Evolutionary conservation across 75 land plant species (phyloP), one percentile per base, ranked within the genome.

Genomic region (Isoetes taiwanensis): DNA sequence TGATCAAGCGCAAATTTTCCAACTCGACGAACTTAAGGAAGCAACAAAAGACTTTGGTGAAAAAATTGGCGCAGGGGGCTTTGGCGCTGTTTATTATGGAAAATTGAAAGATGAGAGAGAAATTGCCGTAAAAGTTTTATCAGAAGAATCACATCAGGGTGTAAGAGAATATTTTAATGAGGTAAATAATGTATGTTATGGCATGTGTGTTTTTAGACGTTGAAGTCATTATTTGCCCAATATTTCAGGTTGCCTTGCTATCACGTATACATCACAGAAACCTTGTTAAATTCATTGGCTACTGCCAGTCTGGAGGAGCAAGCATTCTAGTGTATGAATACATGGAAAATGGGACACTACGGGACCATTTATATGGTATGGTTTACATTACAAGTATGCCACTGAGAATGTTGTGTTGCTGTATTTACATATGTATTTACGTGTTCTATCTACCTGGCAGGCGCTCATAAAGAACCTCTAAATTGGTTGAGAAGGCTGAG

Each of bases 241-340:
- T 14, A n/a, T 21, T 28, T 5, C 61, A 89, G 96, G 91, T 89
- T 31, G 54, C 78, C 32, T 80, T 89, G 43, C 77, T 85, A 52
- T 89, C 96, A 42, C 78, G 86, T 46, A 81, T 89, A 38, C 96
- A 89, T 65, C 96, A 89, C 60, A 73, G 85, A 35, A 85, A 89
- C 71, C 74, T 89, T 0, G 86, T 85, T 24, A 56, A 73, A 17
- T 79, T 89, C 59, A 69, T 85, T 62, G 96, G 91, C 8, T 85
- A 71, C 61, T 73, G 89, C 54, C 76, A 78, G 58, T 76, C 75
- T 43, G 75, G 75, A 29, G 71, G 62, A 33, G 78, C 70, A 60
- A 66, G 65, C 54, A 76, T 85, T 29, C 90, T 81, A 40, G 72
- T 85, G 1, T 74, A 87, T 64, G 94, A 87, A 64, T 87, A 69